Evolutionary conservation across 768 basidiomycete species (phyloP).

Genomic region (Leucosporidium scottii): DNA sequence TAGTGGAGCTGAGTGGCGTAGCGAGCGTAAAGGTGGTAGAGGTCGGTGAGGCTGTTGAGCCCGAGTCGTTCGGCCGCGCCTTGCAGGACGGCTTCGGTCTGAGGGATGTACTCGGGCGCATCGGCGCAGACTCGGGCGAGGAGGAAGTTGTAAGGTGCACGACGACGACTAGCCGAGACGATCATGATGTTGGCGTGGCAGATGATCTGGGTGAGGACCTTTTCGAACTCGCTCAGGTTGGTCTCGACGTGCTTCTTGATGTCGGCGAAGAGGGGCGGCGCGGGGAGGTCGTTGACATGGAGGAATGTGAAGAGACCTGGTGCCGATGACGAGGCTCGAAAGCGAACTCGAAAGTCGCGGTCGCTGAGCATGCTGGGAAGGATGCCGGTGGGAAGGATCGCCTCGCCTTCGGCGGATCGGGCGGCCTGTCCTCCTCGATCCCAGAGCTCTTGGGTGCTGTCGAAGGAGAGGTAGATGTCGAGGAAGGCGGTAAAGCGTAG

Average conservation of each 20-base stretch:
- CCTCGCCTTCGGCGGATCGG: slow-evolving; percentile 40
- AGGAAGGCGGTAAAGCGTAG: slow-evolving; percentile 56
- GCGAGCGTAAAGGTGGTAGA: slow-evolving; percentile 72
- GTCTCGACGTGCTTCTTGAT: slow-evolving; percentile 50
- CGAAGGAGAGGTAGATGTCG: slow-evolving; percentile 55
- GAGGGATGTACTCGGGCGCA: slow-evolving; percentile 39
- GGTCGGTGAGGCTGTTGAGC: slow-evolving; percentile 52
- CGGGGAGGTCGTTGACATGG: neutral
- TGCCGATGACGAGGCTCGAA: slow-evolving; percentile 60
- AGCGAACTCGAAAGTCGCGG: slow-evolving; percentile 73
- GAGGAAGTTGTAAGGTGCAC: slow-evolving; percentile 80
- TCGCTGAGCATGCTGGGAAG: slow-evolving; percentile 58
- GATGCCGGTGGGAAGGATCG: slow-evolving; percentile 44
- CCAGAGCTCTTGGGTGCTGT: slow-evolving; percentile 56
- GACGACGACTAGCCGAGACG: slow-evolving; percentile 63
- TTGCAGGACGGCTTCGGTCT: slow-evolving; percentile 52
- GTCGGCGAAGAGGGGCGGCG: slow-evolving; percentile 46
- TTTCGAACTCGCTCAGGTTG: slow-evolving; percentile 62
- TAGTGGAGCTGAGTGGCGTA: slow-evolving; percentile 43
- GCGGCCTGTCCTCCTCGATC: slow-evolving; percentile 20
- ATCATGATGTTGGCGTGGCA: slow-evolving; percentile 71
- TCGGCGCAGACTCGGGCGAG: slow-evolving; percentile 53
- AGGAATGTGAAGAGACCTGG: slow-evolving; percentile 43
- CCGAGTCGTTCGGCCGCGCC: slow-evolving; percentile 65
- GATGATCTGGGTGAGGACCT: slow-evolving; percentile 64